Evolutionary conservation across 2,329 filamentous ascomycete species (phyloP).

Genomic region (Aspergillus sp.): DNA sequence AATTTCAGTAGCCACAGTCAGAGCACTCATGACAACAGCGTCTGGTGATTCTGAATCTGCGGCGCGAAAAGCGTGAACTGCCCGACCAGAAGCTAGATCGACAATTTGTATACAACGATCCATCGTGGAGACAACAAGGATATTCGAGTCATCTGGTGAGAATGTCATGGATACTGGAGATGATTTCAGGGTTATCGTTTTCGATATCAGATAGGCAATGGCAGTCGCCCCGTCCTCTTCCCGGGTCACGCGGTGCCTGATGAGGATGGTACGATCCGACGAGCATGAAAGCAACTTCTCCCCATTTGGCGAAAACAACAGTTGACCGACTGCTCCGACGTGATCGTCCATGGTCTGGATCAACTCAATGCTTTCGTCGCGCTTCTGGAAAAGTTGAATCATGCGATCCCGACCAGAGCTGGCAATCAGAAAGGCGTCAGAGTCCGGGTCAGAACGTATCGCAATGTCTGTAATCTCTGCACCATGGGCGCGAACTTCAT

Average conservation of each 20-base stretch:
- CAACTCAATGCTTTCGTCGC: constrained; percentile 59
- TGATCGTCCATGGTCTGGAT: constrained; percentile 92
- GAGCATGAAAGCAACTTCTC: constrained; percentile 75
- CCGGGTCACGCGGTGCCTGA: constrained; percentile 69
- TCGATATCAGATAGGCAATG: constrained; percentile 69
- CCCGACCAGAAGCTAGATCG: constrained; percentile 60
- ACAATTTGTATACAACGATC: constrained; percentile 56
- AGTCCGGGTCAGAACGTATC: constrained; percentile 57
- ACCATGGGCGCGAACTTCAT: constrained; percentile 77
- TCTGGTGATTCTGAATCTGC: constrained; percentile 74
- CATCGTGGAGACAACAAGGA: constrained; percentile 54
- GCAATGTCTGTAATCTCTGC: constrained; percentile 78
- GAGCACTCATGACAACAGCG: constrained; percentile 72
- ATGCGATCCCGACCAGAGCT: constrained; percentile 83
- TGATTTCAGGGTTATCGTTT: constrained; percentile 74
- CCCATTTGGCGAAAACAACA: constrained; percentile 68
- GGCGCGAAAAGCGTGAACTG: constrained; percentile 70
- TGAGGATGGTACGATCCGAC: constrained; percentile 75
- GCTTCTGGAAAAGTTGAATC: constrained; percentile 75
- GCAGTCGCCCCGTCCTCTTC: constrained; percentile 49
- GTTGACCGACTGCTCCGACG: constrained; percentile 70
- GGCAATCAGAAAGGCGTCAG: constrained; percentile 61
- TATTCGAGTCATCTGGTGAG: constrained; percentile 53
- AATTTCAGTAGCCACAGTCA: constrained; percentile 54
- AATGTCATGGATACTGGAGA: constrained; percentile 80